A percentile compares a stretch with the other conserved stretches of the same genome.
Evolutionary conservation across 805 yeast genomes (phyloP).

Genomic region (Torulaspora gathmanii): DNA sequence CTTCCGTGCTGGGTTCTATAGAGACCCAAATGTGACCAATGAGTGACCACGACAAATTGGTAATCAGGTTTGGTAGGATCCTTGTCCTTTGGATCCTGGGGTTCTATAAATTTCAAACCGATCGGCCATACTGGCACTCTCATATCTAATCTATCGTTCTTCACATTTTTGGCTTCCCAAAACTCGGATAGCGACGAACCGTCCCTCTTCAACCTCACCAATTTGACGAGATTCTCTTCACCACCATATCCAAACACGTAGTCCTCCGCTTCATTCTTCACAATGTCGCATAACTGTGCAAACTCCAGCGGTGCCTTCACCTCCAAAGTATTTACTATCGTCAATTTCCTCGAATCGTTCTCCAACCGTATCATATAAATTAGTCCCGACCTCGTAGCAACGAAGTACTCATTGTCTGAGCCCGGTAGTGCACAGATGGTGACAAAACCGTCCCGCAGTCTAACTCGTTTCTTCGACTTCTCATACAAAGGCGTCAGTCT

Average conservation of each 20-base stretch:
- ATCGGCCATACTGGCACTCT: conserved; percentile 78
- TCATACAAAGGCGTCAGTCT: conserved; percentile 22
- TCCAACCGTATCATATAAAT: conserved; percentile 30
- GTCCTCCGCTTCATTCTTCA: conserved; percentile 35
- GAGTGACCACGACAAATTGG: conserved; percentile 60
- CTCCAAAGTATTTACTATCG: conserved; percentile 18
- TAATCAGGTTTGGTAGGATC: conserved; percentile 32
- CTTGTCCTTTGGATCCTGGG: conserved; percentile 34
- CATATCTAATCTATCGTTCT: conserved; percentile 69
- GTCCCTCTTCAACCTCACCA: conserved; percentile 24
- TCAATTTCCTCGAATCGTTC: conserved; percentile 14
- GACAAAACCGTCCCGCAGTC: conserved; percentile 38
- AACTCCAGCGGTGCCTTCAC: conserved; percentile 45
- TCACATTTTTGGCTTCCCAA: conserved; percentile 79
- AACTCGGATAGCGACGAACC: conserved; percentile 35
- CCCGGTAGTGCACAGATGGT: conserved; percentile 31
- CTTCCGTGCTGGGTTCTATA: conserved; percentile 67
- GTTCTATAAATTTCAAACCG: conserved; percentile 43
- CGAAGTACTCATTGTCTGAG: conserved; percentile 27
- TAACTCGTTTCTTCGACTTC: conserved; percentile 30
- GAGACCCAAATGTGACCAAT: conserved; percentile 51
- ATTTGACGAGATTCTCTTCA: conserved; percentile 52
- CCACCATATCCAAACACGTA: conserved; percentile 76
- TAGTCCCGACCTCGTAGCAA: conserved; percentile 38
- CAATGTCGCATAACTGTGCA: conserved; percentile 43